phyloP scores from a whole-genome alignment of 192 early-diverging fungal species.

The Backusella luteola region DNA sequence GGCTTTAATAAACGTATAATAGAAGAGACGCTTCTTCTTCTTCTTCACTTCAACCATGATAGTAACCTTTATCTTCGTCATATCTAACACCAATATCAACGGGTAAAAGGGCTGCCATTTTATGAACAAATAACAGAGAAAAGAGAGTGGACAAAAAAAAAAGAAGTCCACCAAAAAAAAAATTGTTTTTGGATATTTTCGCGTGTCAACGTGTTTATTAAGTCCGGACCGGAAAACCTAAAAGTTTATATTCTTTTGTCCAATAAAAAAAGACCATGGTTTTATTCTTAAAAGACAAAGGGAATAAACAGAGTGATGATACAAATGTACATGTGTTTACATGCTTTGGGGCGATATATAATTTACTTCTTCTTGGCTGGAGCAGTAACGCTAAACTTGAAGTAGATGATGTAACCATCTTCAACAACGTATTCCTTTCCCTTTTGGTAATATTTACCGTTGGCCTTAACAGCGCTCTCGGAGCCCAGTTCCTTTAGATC shows the following conservation, averaged over 20 bases:
- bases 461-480: conserved; percentile 87
- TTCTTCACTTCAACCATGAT: neutral
- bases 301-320: neutral
- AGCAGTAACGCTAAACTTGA: conserved; percentile 44
- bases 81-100: conserved; percentile 23
- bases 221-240: neutral
- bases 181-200: conserved; percentile 2
- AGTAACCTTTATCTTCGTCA: conserved; percentile 27
- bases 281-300: neutral
- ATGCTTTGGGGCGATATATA: no score
- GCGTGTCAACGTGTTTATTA: neutral
- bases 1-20: neutral
- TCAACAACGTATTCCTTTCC: conserved; percentile 91
- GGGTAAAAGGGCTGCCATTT: conserved; percentile 31
- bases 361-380: conserved; percentile 27
- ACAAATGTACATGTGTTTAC: neutral
- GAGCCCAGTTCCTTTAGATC: conserved; percentile 80
- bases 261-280: neutral
- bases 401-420: conserved; percentile 91
- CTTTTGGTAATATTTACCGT: conserved; percentile 86
- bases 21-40: neutral
- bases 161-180: neutral
- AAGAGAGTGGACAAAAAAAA: neutral
- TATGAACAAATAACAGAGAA: neutral
- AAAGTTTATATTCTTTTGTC: neutral